Evolutionary conservation across 371 early-diverging fungal genomes (phyloP), one percentile per base, ranked within the genome.

Genomic region (Mucor saturninus): DNA sequence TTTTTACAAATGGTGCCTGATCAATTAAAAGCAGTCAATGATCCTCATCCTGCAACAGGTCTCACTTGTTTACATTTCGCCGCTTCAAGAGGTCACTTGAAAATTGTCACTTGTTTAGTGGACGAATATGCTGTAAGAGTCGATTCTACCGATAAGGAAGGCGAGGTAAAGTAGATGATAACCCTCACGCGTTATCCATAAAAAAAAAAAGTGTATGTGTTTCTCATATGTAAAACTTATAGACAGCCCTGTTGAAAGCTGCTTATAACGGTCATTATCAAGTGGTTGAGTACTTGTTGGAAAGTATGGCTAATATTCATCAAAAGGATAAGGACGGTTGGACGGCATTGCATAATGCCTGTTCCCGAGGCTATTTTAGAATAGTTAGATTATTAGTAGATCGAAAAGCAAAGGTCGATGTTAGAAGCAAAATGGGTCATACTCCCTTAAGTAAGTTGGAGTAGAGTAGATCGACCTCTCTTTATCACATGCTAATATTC

Each of bases 181-280:
- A 14, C 15, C 5, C 14, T 10, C 15, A 43, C 43, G 43, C 43
- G n/a, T 9, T 4, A 38, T 8, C 6, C 6, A 38, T 38, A 51
- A 10, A n/a, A n/a, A 21, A 21, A 1, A 35, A 32, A 38, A 39
- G 29, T 21, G 21, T 21, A 1, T 21, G 21, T 21, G 21, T 21
- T 21, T 21, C n/a, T 26, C 49, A 49, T 5, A 49, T 11, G 13
- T 6, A 40, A 50, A 42, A 38, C 13, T 10, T 42, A 48, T 79
- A 91, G 89, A 93, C 93, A 7, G 86, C 93, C 11, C 71, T 95
- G 2, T 65, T 89, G 29, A 93, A 93, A 68, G 93, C 93, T 1
- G 86, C 91, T 21, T 88, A 87, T 61, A 68, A 79, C 56, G 94
- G 93, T 0, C 86, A 87, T 64, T 63, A 74, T 13, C 71, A 74